Evolutionary conservation across 352 stramenopile species (phyloP).

Genomic region (Phytophthora uliginosa): DNA sequence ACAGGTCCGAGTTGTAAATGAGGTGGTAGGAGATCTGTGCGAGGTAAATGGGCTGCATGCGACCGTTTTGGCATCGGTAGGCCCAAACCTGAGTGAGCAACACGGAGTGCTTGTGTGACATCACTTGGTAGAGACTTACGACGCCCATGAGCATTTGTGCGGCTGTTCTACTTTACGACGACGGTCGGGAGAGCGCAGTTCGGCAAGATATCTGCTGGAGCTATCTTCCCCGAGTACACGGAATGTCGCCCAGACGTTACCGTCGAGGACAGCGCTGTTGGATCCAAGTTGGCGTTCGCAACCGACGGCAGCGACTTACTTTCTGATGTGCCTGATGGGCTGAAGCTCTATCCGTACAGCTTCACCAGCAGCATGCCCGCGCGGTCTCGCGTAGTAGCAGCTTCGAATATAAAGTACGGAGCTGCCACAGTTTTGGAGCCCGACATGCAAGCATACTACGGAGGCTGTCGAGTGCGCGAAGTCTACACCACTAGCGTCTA

Average conservation of each 20-base stretch:
- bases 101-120: conserved; percentile 36
- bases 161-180: conserved; percentile 24
- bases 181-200: conserved; percentile 6
- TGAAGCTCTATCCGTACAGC: conserved; percentile 35
- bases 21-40: conserved; percentile 36
- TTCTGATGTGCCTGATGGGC: conserved; percentile 22
- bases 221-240: conserved; percentile 32
- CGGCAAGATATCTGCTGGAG: conserved; percentile 26
- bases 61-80: conserved; percentile 34
- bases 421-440: conserved; percentile 14
- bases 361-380: conserved; percentile 26
- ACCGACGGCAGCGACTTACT: conserved; percentile 23
- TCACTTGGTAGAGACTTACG: conserved; percentile 35
- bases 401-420: conserved; percentile 9
- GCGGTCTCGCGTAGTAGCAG: conserved; percentile 12
- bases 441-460: conserved; percentile 29
- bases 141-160: conserved; percentile 25
- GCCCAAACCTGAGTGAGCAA: conserved; percentile 42
- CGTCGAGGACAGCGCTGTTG: conserved; percentile 7
- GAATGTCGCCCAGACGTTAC: conserved; percentile 24
- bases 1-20: conserved; percentile 28
- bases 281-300: conserved; percentile 25
- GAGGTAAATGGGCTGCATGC: conserved; percentile 32
- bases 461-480: conserved; percentile 25
- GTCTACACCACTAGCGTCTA: conserved; percentile 33